Evolutionary conservation across 164 flowering plant species (phyloP).

Genomic region (Echeveria elegans): DNA sequence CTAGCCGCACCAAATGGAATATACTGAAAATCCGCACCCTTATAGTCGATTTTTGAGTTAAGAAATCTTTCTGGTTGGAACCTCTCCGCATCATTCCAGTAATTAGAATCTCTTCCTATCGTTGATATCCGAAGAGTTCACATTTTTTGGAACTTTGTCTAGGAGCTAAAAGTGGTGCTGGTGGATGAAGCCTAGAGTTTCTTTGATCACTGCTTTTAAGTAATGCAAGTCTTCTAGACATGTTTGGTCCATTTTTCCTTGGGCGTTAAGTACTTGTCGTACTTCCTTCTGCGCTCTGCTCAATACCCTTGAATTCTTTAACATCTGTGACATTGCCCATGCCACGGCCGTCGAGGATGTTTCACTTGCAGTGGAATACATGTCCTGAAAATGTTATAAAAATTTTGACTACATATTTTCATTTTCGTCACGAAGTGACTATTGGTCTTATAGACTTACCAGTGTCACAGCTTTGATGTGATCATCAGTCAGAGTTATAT

Average conservation of each 20-base stretch:
- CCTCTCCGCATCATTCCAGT: conserved; percentile 15
- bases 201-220: conserved; percentile 17
- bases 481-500: not conserved
- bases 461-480: conserved; percentile 15
- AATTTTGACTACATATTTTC: too few species aligned
- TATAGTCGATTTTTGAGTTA: conserved; percentile 16
- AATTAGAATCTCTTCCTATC: conserved; percentile 13
- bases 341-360: conserved; percentile 19
- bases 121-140: conserved; percentile 12
- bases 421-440: too few species aligned
- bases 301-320: conserved; percentile 13
- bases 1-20: conserved; percentile 1
- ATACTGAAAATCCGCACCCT: conserved; percentile 8
- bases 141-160: conserved; percentile 7
- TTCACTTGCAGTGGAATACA: conserved; percentile 16
- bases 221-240: conserved; percentile 12
- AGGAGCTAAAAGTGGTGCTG: conserved; percentile 16
- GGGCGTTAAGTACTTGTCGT: conserved; percentile 10
- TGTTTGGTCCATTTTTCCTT: conserved; percentile 16
- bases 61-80: conserved; percentile 21
- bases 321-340: conserved; percentile 23
- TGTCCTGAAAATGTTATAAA: conserved; percentile 11
- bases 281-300: conserved; percentile 14
- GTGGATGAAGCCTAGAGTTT: conserved; percentile 19
- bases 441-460: not conserved